Evolutionary conservation across 139 green algal genomes (phyloP), one percentile per base, ranked within the genome.

Genomic region (Chlorella sp.): DNA sequence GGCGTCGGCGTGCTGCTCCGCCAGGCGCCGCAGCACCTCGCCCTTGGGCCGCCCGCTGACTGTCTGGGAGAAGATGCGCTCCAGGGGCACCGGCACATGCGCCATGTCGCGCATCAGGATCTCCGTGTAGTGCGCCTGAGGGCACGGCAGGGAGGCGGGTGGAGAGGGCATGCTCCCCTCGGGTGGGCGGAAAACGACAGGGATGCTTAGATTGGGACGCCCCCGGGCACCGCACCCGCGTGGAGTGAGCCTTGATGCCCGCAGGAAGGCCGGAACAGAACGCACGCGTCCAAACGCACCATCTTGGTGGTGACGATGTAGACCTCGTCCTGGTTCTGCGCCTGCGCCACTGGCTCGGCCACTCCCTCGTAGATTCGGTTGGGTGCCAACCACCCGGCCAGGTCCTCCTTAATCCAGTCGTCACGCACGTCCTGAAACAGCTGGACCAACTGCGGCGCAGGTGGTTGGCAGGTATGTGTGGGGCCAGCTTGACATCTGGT

Each of bases 231-330:
- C n/a, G n/a, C n/a, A n/a, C n/a, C n/a, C n/a, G n/a, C n/a, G n/a
- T n/a, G n/a, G n/a, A n/a, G n/a, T n/a, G n/a, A n/a, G n/a, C n/a
- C n/a, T n/a, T n/a, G n/a, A n/a, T n/a, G n/a, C n/a, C n/a, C n/a
- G n/a, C n/a, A n/a, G n/a, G n/a, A n/a, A n/a, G n/a, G n/a, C n/a
- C n/a, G n/a, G n/a, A n/a, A n/a, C n/a, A n/a, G n/a, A n/a, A n/a
- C n/a, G n/a, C n/a, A n/a, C n/a, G n/a, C n/a, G n/a, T n/a, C n/a
- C n/a, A n/a, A n/a, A 0, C 67, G 3, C 42, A 88, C 92, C 91
- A 97, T 92, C 81, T 99, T 99, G 29, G 96, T 99, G 31, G 96
- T 99, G 14, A 99, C 96, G 67, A 99, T 97, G 85, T 96, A 99
- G 5, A 96, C 75, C 61, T 96, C 81, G 36, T 90, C 68, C 0